Percentiles rank a stretch among this genome's conserved stretches.
Evolutionary conservation across 202 grass and related monocot genomes (phyloP).

Genomic region (Dendrocalamus latiflorus): DNA sequence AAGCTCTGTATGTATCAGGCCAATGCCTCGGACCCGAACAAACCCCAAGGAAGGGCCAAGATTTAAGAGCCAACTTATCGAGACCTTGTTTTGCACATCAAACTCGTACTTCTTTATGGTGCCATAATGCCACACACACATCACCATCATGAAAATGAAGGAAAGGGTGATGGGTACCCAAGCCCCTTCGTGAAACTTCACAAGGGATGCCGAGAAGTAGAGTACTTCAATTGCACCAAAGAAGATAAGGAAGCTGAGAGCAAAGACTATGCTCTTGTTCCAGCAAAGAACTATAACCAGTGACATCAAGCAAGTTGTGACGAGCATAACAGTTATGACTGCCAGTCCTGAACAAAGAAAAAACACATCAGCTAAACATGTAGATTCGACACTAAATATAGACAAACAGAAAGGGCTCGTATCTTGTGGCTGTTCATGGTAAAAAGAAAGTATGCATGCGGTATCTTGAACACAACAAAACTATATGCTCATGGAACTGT

Average conservation of each 20-base stretch:
- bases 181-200: slow-evolving; percentile 85
- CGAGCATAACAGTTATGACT: slow-evolving; percentile 88
- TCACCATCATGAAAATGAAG: slow-evolving; percentile 77
- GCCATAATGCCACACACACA: slow-evolving; percentile 94
- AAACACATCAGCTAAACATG: not conserved
- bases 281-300: slow-evolving; percentile 86
- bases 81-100: slow-evolving; percentile 89
- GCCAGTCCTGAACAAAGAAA: slow-evolving; percentile 59
- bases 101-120: slow-evolving; percentile 76
- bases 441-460: not conserved
- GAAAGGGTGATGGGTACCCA: slow-evolving; percentile 88
- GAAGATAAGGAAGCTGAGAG: slow-evolving; percentile 63
- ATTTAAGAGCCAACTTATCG: slow-evolving; percentile 77
- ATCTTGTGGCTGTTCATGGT: not conserved
- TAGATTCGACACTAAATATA: not conserved
- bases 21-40: slow-evolving; percentile 79
- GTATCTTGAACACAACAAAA: not conserved
- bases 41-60: slow-evolving; percentile 86
- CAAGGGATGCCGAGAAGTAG: slow-evolving; percentile 77
- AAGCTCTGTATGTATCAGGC: slow-evolving; percentile 86
- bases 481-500: not conserved
- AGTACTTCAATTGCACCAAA: slow-evolving; percentile 75
- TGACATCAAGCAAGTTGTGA: slow-evolving; percentile 92
- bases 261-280: slow-evolving; percentile 65
- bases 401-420: not conserved